phyloP scores from a whole-genome alignment of 2,329 filamentous ascomycete genomes.

The Dactylellina leptospora region DNA sequence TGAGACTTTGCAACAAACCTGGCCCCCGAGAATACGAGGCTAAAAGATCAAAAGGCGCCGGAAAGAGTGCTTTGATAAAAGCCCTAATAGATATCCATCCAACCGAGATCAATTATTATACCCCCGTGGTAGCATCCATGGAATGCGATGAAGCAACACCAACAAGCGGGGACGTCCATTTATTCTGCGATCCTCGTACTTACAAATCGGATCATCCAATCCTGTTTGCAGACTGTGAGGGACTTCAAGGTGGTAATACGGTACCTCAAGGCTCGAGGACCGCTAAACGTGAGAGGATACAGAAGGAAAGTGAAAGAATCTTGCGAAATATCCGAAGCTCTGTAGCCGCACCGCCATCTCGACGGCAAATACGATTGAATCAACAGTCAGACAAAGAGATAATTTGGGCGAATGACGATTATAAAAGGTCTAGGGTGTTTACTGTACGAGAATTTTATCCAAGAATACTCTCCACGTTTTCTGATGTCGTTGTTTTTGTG shows the following conservation, averaged over 20 bases:
- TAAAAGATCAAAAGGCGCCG: conserved; percentile 29
- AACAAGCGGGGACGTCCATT: conserved; percentile 55
- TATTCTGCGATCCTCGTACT: conserved; percentile 55
- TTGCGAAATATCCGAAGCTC: conserved; percentile 7
- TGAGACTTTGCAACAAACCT: background rate
- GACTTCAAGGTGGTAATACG: conserved; percentile 54
- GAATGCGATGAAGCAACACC: conserved; percentile 32
- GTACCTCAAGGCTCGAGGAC: conserved; percentile 40
- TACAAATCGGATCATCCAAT: conserved; percentile 42
- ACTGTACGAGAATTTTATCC: conserved; percentile 62
- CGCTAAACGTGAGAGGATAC: conserved; percentile 13
- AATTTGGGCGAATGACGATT: conserved; percentile 59
- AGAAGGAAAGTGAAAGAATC: too few relatives aligned
- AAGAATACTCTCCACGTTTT: conserved; percentile 63
- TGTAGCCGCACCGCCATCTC: too few relatives aligned
- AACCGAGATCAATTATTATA: background rate
- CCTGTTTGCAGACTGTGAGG: conserved; percentile 56
- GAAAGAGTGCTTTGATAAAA: conserved; percentile 56
- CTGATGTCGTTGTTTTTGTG: conserved; percentile 63
- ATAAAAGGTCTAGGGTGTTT: conserved; percentile 60
- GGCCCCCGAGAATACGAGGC: too few relatives aligned
- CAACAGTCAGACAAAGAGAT: conserved; percentile 24
- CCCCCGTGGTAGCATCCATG: conserved; percentile 54
- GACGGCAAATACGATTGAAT: too few relatives aligned
- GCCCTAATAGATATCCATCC: conserved; percentile 53